Conservation (phyloP, 169 alveolate genomes). For the Cryptosporidium felis region DNA sequence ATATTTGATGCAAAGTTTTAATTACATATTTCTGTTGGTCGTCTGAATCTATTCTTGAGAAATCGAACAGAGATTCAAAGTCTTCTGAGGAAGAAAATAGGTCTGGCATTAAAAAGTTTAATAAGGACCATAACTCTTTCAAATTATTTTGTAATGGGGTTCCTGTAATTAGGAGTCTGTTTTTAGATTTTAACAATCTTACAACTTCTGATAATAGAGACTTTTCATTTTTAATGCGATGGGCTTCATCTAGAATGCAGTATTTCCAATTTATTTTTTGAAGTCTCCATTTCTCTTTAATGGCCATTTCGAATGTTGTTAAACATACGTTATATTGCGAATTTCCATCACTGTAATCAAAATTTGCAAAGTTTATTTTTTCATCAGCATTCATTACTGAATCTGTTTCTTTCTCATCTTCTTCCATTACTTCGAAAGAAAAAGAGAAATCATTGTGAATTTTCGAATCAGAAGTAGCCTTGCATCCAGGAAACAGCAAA, state of each 20-base stretch:
- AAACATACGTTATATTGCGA: conserved; percentile 84
- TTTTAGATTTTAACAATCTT: conserved; percentile 83
- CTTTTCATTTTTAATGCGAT: conserved; percentile 89
- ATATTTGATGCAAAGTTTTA: conserved; percentile 81
- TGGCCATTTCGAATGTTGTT: conserved; percentile 88
- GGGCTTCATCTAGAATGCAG: conserved; percentile 91
- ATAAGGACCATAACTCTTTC: conserved; percentile 89
- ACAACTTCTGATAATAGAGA: conserved; percentile 81
- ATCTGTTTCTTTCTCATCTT: neutral
- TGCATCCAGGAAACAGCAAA: conserved; percentile 76
- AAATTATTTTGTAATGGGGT: conserved; percentile 90
- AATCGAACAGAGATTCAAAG: conserved; percentile 86
- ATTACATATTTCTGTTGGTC: conserved; percentile 83
- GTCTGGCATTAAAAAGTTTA: conserved; percentile 88
- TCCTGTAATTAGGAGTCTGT: conserved; percentile 88
- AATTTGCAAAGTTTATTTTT: conserved; percentile 25
- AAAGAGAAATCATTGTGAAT: neutral
- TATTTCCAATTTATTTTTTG: conserved; percentile 84
- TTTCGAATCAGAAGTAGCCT: neutral
- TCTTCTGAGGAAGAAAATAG: conserved; percentile 85
- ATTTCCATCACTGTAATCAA: conserved; percentile 66
- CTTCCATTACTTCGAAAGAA: neutral
- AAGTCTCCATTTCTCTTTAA: conserved; percentile 80
- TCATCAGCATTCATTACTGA: neutral
- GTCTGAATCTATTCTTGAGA: conserved; percentile 83